These are phyloP conservation scores for Myriosclerotinia duriaeana DNA, from an alignment of 2,329 filamentous ascomycete genomes.

Conservation along the genomic window DNA sequence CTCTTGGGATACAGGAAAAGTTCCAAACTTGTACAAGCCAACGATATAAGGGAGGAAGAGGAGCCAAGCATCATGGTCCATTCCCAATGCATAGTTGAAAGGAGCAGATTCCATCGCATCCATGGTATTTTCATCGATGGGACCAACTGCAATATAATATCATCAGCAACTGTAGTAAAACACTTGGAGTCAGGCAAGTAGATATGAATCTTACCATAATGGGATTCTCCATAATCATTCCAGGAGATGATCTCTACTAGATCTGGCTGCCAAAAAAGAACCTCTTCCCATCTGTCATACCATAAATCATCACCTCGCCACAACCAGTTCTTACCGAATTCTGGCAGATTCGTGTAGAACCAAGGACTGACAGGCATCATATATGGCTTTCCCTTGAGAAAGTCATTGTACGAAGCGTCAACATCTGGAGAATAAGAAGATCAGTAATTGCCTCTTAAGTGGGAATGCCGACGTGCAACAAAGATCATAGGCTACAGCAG, in stretches of 20 bases:
- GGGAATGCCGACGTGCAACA: background rate
- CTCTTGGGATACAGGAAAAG: background rate
- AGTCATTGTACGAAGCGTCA: conserved; percentile 26
- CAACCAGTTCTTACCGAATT: conserved; percentile 46
- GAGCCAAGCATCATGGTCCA: conserved; percentile 51
- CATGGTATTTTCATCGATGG: conserved; percentile 3
- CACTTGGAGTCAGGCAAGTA: conserved; percentile 19
- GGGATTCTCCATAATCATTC: conserved; percentile 55
- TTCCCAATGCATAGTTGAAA: conserved; percentile 15
- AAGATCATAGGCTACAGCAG: background rate
- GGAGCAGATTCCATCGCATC: conserved; percentile 1
- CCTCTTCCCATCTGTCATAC: conserved; percentile 45
- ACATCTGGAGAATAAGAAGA: conserved; percentile 17
- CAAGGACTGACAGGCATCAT: conserved; percentile 41
- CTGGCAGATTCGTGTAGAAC: conserved; percentile 38
- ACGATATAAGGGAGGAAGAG: conserved; percentile 9
- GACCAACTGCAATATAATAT: background rate
- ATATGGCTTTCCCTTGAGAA: conserved; percentile 28
- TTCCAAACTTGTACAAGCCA: conserved; percentile 10
- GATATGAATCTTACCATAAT: conserved; percentile 50
- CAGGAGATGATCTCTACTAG: conserved; percentile 47
- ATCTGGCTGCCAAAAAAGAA: conserved; percentile 44
- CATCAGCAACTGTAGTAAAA: background rate
- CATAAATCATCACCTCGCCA: conserved; percentile 45
- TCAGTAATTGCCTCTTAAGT: background rate